Conservation (phyloP, 305 asterid species). For the Plantago coronopus region DNA sequence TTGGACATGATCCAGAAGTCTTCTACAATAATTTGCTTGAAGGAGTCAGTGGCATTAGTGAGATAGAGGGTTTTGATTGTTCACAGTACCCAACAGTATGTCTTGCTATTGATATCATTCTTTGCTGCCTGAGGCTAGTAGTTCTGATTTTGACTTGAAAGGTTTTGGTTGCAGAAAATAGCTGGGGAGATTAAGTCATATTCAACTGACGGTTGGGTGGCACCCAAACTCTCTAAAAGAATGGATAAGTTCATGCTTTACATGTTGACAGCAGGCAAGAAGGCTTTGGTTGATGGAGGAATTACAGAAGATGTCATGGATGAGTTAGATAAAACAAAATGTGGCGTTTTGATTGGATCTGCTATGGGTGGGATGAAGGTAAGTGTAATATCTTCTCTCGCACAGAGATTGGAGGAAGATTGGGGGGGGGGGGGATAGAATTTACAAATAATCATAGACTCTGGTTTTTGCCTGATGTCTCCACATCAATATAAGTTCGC, state of each 20-base stretch:
- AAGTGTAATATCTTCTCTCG: conserved; percentile 19
- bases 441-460: no score
- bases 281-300: conserved; percentile 83
- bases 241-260: conserved; percentile 96
- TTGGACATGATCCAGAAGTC: conserved; percentile 76
- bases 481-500: no score
- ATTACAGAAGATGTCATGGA: conserved; percentile 72
- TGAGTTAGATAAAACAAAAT: conserved; percentile 65
- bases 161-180: conserved; percentile 63
- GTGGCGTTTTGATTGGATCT: conserved; percentile 91
- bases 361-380: conserved; percentile 99
- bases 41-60: conserved; percentile 93
- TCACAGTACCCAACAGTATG: conserved; percentile 86
- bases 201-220: conserved; percentile 87
- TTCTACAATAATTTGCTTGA: conserved; percentile 83
- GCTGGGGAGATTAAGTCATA: conserved; percentile 97
- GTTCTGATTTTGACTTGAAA: conserved; percentile 22
- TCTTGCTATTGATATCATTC: conserved; percentile 22
- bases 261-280: conserved; percentile 94
- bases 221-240: conserved; percentile 87
- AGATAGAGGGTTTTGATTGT: conserved; percentile 91
- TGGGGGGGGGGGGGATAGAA: background rate
- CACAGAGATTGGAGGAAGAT: background rate
- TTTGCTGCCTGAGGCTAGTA: conserved; percentile 19
- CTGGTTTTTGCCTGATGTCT: no score